Conservation (phyloP, 768 basidiomycete species). For the Russula griseocarnosa region DNA sequence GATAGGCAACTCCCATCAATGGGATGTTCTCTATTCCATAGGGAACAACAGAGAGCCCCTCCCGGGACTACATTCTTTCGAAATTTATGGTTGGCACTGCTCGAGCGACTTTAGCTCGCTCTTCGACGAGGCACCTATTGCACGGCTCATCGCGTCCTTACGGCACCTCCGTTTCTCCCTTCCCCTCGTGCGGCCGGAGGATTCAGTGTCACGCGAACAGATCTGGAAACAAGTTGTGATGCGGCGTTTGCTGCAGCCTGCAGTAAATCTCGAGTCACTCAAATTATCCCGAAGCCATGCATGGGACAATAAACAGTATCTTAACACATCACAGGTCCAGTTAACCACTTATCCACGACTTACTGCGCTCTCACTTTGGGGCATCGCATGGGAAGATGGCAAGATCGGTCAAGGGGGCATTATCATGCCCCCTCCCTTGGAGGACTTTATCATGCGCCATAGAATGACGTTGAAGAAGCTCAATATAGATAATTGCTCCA, state of each 20-base stretch:
- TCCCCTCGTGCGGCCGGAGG: not conserved
- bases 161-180: not conserved
- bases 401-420: not conserved
- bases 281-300: not conserved
- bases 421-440: not conserved
- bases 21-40: not conserved
- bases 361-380: not conserved
- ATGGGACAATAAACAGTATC: too few relatives aligned
- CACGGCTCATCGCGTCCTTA: not conserved
- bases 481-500: too few relatives aligned
- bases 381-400: not conserved
- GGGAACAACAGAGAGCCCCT: not conserved
- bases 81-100: not conserved
- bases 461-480: too few relatives aligned
- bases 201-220: not conserved
- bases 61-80: not conserved
- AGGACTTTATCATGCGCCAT: too few relatives aligned
- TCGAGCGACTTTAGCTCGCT: not conserved
- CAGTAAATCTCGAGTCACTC: not conserved
- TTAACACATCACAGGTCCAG: not conserved
- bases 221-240: not conserved
- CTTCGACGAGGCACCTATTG: not conserved
- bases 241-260: not conserved
- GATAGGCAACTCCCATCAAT: not conserved
- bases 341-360: not conserved